Base-by-base conservation (phyloP, 805 yeast species). In the Ogataea corticis region DNA sequence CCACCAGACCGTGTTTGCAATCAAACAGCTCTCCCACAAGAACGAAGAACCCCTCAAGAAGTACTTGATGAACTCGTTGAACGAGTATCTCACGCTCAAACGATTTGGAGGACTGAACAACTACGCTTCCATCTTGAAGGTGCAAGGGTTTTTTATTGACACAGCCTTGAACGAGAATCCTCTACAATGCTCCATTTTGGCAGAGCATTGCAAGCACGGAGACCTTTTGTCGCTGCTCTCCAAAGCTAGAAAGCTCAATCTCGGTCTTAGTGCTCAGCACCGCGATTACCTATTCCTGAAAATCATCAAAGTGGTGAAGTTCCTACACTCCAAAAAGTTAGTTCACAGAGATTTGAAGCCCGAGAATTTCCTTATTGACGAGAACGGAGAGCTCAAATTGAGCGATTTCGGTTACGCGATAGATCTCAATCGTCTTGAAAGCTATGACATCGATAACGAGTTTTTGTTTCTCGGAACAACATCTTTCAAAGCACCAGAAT, bases 311-410 rank as follows among this genome's bases (percentile, higher is more conserved):
- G 80, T 73, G 0, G 77, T 77, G 17, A 63, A 68, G 38, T 73
- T 58, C 44, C 57, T 79, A 15, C 83, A 79, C 54, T 48, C 59
- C 7, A 59, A 65, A 13, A 58, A 63, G 12, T 69, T 79, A 3
- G 74, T 67, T 7, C 83, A 78, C 53, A 52, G 82, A 18, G 83
- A 78, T 50, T 59, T 78, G 36, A 78, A 78, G 52, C 82, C 83
- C 2, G 83, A 78, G 48, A 79, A 79, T 57, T 67, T 73, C 34
- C 56, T 79, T 17, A 69, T 78, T 34, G 79, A 72, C 52, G 57
- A 54, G 9, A 52, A 61, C 12, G 83, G 83, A 3, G 59, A 59
- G 11, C 61, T 78, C 31, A 71, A 73, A 41, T 64, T 77, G 35
- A 63, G 71, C 17, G 83, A 79, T 55, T 79, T 79, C 53, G 82